A percentile compares a stretch with the other conserved stretches of the same genome.
Conservation (phyloP, 345 rosid genomes). For the Salix udensis region DNA sequence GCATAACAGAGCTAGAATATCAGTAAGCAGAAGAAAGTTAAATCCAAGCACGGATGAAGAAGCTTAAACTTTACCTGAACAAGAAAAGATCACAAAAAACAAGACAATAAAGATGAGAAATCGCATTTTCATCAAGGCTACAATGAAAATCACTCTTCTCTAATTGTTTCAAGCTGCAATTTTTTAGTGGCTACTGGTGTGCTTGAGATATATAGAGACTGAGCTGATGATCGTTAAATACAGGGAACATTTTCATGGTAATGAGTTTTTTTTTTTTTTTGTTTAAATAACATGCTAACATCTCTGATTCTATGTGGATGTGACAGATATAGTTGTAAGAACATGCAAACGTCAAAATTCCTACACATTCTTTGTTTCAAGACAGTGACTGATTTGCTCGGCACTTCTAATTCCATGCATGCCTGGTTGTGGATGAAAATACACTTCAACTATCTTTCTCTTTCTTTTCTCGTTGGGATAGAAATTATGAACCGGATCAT, state of each 20-base stretch:
- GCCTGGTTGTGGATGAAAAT: background rate
- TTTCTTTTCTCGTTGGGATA: background rate
- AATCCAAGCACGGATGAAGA: background rate
- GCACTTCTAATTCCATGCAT: background rate
- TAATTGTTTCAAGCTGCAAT: constrained; percentile 6
- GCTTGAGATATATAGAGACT: background rate
- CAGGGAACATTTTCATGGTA: constrained; percentile 8
- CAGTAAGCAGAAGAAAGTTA: constrained; percentile 1
- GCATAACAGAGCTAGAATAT: background rate
- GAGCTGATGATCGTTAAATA: constrained; percentile 50
- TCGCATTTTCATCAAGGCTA: constrained; percentile 31
- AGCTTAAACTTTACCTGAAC: constrained; percentile 37
- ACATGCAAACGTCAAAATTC: background rate
- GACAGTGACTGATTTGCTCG: background rate
- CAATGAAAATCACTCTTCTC: background rate
- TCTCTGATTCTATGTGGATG: constrained; percentile 17
- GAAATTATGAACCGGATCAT: background rate
- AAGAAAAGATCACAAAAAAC: constrained; percentile 41
- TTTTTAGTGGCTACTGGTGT: background rate
- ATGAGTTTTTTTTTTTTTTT: background rate
- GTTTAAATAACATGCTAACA: constrained; percentile 45
- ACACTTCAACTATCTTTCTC: background rate
- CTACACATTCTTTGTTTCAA: background rate
- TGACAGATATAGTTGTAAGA: background rate
- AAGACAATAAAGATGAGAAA: constrained; percentile 25